These are phyloP conservation scores for Lipomyces starkeyi DNA, from an alignment of 805 yeast species.

Conservation along the genomic window DNA sequence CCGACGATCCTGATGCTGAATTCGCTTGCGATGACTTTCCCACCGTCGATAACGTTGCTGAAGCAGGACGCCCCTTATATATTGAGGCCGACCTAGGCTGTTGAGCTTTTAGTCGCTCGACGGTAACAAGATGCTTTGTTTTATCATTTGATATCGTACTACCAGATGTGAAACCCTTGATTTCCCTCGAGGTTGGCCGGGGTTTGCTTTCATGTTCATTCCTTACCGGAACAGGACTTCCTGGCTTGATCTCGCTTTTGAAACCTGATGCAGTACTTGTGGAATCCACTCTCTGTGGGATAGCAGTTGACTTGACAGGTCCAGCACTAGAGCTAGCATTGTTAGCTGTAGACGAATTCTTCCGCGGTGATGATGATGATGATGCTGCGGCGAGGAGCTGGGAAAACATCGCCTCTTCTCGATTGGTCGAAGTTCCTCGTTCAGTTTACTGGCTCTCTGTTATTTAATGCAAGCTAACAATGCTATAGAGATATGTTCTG, in stretches of 20 bases:
- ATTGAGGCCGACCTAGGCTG: conserved; percentile 17
- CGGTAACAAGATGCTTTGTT: conserved; percentile 14
- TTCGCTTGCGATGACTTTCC: background rate
- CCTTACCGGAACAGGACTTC: background rate
- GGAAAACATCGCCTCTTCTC: conserved; percentile 33
- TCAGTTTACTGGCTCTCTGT: background rate
- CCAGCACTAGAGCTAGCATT: background rate
- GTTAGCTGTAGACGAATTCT: background rate
- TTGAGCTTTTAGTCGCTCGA: conserved; percentile 29
- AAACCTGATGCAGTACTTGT: conserved; percentile 1
- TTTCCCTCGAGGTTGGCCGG: background rate
- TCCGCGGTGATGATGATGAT: conserved; percentile 15
- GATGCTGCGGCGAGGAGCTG: conserved; percentile 42
- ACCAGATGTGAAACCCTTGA: background rate
- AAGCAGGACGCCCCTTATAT: background rate
- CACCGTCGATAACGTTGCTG: background rate
- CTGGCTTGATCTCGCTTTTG: background rate
- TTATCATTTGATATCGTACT: conserved; percentile 27
- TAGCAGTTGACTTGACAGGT: background rate
- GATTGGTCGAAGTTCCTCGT: background rate
- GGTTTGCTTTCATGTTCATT: background rate
- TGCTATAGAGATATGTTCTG: background rate
- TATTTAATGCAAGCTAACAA: background rate
- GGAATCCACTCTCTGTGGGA: background rate
- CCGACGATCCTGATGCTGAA: background rate